phyloP scores from a whole-genome alignment of 169 alveolate species.

The Cryptosporidium viatorum region DNA sequence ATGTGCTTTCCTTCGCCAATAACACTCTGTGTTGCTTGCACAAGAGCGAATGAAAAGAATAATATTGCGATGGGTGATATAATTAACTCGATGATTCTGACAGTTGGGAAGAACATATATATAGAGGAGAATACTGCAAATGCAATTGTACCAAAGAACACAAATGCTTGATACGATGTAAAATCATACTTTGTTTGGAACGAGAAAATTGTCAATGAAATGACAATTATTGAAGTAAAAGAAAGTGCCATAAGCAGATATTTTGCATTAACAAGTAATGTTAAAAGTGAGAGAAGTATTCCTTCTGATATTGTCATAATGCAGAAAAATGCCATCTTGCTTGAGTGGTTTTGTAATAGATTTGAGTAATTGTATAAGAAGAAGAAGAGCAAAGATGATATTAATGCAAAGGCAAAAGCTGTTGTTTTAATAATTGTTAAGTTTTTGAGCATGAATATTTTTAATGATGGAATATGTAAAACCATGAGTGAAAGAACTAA shows the following conservation, averaged over 20 bases:
- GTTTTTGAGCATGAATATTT: neutral
- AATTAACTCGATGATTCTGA: conserved; percentile 14
- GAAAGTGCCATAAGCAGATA: conserved; percentile 25
- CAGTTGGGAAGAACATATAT: conserved; percentile 40
- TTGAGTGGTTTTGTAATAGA: neutral
- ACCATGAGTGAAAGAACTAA: neutral
- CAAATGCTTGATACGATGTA: conserved; percentile 23
- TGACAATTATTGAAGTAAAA: conserved; percentile 24
- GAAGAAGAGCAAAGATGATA: neutral
- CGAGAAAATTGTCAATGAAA: conserved; percentile 31
- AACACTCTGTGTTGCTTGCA: conserved; percentile 33
- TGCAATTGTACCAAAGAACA: conserved; percentile 25
- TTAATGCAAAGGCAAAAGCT: neutral
- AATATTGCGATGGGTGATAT: conserved; percentile 25
- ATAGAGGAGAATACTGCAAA: conserved; percentile 12
- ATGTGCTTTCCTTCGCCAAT: conserved; percentile 19
- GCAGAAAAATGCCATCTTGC: conserved; percentile 12
- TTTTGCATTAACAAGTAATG: neutral
- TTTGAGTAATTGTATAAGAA: neutral
- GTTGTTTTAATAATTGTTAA: neutral
- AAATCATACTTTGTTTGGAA: conserved; percentile 69
- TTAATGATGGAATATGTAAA: neutral
- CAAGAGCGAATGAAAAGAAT: conserved; percentile 42
- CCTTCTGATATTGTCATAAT: conserved; percentile 29
- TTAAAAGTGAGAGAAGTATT: neutral